phyloP scores from a whole-genome alignment of 139 green algal species.

The Picochlorum costavermella region DNA sequence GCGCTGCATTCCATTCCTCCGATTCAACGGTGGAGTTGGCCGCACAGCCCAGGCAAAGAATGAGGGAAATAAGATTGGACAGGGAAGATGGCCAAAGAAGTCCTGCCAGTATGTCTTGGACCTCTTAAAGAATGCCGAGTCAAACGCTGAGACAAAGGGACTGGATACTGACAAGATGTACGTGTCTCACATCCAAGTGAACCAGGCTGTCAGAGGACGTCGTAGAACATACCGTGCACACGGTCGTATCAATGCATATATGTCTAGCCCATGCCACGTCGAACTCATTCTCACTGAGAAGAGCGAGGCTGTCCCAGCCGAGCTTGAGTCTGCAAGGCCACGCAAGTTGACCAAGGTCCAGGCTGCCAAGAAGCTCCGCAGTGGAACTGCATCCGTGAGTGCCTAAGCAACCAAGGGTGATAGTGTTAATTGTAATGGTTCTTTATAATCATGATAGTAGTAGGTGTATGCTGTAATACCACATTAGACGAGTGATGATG shows the following conservation, averaged over 20 bases:
- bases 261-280: conserved; percentile 94
- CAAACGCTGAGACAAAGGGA: conserved; percentile 97
- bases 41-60: conserved; percentile 65
- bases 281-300: conserved; percentile 93
- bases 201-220: conserved; percentile 88
- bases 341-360: conserved; percentile 58
- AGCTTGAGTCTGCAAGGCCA: conserved; percentile 37
- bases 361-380: conserved; percentile 61
- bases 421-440: not conserved
- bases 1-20: conserved; percentile 88
- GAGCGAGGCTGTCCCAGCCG: conserved; percentile 56
- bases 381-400: conserved; percentile 48
- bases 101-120: conserved; percentile 84
- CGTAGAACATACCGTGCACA: conserved; percentile 95
- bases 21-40: conserved; percentile 80
- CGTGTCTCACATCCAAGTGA: conserved; percentile 96
- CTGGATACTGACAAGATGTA: conserved; percentile 86
- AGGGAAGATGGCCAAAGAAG: conserved; percentile 97
- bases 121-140: conserved; percentile 97
- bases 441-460: not conserved
- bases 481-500: not conserved
- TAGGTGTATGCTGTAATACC: conserved; percentile 3
- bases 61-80: conserved; percentile 62
- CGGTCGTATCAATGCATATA: conserved; percentile 97
- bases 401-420: conserved; percentile 15